Evolutionary conservation across 306 rosid genomes (phyloP).

Genomic region (Lithocarpus polystachyus): DNA sequence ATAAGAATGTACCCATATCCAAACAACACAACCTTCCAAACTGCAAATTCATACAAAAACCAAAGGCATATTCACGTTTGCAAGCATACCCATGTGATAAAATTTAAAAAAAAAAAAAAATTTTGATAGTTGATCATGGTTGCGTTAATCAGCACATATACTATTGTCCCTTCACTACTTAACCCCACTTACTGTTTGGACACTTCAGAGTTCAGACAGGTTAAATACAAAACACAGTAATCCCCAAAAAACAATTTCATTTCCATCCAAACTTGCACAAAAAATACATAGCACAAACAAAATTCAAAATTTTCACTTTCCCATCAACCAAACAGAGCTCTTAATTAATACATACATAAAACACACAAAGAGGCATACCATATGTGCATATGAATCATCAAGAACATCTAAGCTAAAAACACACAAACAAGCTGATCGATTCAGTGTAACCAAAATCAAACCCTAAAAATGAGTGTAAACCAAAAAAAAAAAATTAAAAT

Average conservation of each 20-base stretch:
- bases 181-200: too few species aligned
- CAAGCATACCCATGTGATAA: neutral
- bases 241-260: neutral
- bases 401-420: neutral
- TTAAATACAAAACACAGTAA: neutral
- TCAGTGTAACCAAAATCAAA: neutral
- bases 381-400: neutral
- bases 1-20: neutral
- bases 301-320: constrained; percentile 7
- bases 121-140: neutral
- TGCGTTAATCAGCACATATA: too few species aligned
- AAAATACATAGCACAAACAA: neutral
- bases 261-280: neutral
- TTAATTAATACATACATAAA: neutral
- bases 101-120: neutral
- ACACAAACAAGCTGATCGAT: neutral
- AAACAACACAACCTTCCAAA: neutral
- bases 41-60: neutral
- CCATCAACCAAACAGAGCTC: constrained; percentile 5
- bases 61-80: neutral
- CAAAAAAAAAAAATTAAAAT: neutral
- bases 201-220: too few species aligned
- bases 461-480: neutral
- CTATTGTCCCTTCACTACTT: neutral
- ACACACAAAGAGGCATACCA: neutral